phyloP scores from a whole-genome alignment of 176 grass and related monocot genomes.

The Bonia amplexicaulis region DNA sequence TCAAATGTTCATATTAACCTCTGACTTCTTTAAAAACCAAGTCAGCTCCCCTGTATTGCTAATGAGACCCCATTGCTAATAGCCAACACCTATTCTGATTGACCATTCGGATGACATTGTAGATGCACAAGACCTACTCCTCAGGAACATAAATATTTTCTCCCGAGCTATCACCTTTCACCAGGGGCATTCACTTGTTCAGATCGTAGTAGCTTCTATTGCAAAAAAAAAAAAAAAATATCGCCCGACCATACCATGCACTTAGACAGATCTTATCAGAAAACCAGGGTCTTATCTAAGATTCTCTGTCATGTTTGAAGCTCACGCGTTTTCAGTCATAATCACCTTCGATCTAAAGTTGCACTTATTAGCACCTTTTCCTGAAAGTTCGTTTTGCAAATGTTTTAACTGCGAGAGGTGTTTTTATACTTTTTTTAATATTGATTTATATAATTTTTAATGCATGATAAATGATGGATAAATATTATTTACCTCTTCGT shows the following conservation, averaged over 20 bases:
- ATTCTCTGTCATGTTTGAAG: neutral
- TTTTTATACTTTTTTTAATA: no score
- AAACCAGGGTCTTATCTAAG: conserved; percentile 31
- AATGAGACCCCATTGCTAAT: neutral
- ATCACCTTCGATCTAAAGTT: conserved; percentile 32
- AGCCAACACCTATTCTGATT: neutral
- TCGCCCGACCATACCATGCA: conserved; percentile 13
- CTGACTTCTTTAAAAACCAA: neutral
- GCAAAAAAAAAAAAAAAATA: neutral
- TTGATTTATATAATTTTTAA: no score
- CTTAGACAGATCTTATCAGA: conserved; percentile 38
- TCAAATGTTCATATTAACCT: no score
- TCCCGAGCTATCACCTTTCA: neutral
- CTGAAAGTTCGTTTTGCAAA: conserved; percentile 22
- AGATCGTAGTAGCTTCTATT: neutral
- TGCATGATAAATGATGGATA: no score
- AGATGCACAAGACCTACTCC: neutral
- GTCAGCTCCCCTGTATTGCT: neutral
- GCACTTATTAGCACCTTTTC: neutral
- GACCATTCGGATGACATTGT: neutral
- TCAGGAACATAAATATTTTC: neutral
- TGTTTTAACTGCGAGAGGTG: neutral
- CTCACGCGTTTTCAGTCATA: conserved; percentile 23
- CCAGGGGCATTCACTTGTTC: neutral
- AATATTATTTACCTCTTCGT: no score